Percentiles rank a stretch among this genome's conserved stretches.
Conservation (phyloP, 2,329 filamentous ascomycete genomes). For the Aspergillus oerlinghausenensis region DNA sequence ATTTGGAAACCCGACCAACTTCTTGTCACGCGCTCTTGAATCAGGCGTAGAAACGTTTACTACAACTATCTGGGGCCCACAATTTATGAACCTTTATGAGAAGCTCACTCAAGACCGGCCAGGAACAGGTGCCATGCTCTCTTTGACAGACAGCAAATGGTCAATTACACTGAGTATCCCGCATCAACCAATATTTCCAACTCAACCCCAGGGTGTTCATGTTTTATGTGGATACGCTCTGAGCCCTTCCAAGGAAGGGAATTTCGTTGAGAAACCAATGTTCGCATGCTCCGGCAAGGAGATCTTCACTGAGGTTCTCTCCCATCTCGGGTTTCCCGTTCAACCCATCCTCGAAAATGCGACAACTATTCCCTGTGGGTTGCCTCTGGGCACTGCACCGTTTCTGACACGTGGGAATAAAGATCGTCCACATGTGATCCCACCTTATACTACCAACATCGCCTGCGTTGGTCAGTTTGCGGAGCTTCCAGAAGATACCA, state of each 20-base stretch:
- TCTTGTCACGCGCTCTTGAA: slow-evolving; percentile 26
- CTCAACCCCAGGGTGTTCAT: slow-evolving; percentile 27
- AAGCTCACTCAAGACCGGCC: too few relatives aligned
- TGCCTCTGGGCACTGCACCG: slow-evolving; percentile 37
- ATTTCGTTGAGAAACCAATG: slow-evolving; percentile 38
- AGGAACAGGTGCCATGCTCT: slow-evolving; percentile 28
- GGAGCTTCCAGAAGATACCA: slow-evolving; percentile 36
- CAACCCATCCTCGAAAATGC: slow-evolving; percentile 22
- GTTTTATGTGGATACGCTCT: slow-evolving; percentile 40
- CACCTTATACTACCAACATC: slow-evolving; percentile 32
- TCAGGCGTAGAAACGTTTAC: slow-evolving; percentile 37
- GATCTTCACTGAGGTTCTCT: slow-evolving; percentile 34
- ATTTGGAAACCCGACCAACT: slow-evolving; percentile 31
- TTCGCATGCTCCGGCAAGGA: slow-evolving; percentile 35
- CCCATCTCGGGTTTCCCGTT: slow-evolving; percentile 31
- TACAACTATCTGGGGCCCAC: slow-evolving; percentile 29
- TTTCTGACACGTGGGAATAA: slow-evolving; percentile 30
- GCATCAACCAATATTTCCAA: slow-evolving; percentile 37
- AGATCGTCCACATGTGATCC: slow-evolving; percentile 36
- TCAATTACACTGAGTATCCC: slow-evolving; percentile 37
- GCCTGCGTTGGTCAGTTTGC: slow-evolving; percentile 41
- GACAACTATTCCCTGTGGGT: slow-evolving; percentile 32
- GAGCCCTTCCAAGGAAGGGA: slow-evolving; percentile 28
- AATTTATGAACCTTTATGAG: slow-evolving; percentile 22
- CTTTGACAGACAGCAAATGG: slow-evolving; percentile 37